Base-by-base conservation (phyloP, 495 filamentous ascomycete genomes). In the Penicillium flavigenum region DNA sequence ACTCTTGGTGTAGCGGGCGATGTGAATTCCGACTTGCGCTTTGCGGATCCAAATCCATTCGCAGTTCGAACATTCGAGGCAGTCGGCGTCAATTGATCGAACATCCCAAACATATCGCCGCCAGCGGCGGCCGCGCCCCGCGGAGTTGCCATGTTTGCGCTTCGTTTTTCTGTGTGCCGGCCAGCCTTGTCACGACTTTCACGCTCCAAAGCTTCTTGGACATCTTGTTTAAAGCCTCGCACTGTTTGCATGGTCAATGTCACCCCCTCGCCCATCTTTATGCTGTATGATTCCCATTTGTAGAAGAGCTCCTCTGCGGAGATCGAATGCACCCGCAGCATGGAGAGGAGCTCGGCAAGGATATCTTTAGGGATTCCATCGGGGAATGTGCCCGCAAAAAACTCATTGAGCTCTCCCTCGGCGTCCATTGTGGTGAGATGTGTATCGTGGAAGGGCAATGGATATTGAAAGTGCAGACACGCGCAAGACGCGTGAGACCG, bases 201-300 rank as follows among this genome's bases (percentile, higher is more conserved):
- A 51, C 91, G 83, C 62, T 96, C 92, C 56, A 97, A 72, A 31
- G 80, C 79, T 56, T 96, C 92, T 63, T 92, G 90, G 0, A 96
- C 73, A 73, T 93, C 87, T 65, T 90, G 86, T 70, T 95, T 96
- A 60, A 98, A 89, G 42, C 82, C 80, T 52, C 85, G 78, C 41
- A 88, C 81, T 1, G 81, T 89, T 17, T 86, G 80, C 26, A 92
- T 68, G 57, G 85, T 82, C 54, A 92, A 67, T 50, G 82, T 89
- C 42, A 83, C 85, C 59, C 91, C 86, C 20, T 92, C 88, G 5
- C 84, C 85, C 89, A 97, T 94, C 75, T 92, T 96, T 62, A 98
- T 87, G 67, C 86, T 88, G 78, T 96, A 98, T 0, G 90, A 90
- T 65, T 98, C 93, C 94, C 94, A 98, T 82, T 97, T 96, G 83